A percentile compares a stretch with the other conserved stretches of the same genome.
phyloP scores from a whole-genome alignment of 2,329 filamentous ascomycete species.

The Neofusicoccum parvum region DNA sequence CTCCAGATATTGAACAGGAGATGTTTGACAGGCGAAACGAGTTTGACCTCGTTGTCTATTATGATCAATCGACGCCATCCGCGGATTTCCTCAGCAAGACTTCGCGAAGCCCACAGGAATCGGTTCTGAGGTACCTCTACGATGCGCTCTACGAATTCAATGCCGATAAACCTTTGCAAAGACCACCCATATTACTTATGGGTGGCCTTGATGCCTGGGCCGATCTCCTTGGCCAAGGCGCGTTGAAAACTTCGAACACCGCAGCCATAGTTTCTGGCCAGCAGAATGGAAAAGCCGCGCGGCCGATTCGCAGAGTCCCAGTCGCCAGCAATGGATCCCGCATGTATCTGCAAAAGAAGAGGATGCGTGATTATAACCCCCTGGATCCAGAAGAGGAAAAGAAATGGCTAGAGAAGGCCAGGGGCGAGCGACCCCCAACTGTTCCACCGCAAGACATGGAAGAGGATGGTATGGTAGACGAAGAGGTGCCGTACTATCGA shows the following conservation, averaged over 20 bases:
- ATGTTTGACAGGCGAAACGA: constrained; percentile 73
- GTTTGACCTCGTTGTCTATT: constrained; percentile 88
- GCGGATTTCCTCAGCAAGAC: constrained; percentile 57
- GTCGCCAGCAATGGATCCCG: constrained; percentile 55
- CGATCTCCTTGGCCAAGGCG: constrained; percentile 73
- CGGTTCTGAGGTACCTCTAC: constrained; percentile 70
- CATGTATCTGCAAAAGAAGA: constrained; percentile 57
- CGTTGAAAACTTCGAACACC: constrained; percentile 61
- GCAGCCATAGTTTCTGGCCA: constrained; percentile 52
- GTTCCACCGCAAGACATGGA: constrained; percentile 31
- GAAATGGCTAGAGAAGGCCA: constrained; percentile 76
- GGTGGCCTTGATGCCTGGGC: constrained; percentile 88
- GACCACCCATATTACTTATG: constrained; percentile 73
- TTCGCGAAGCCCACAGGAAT: constrained; percentile 43
- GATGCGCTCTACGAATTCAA: constrained; percentile 84
- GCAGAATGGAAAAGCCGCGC: constrained; percentile 43
- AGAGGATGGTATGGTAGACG: constrained; percentile 35
- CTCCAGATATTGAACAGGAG: constrained; percentile 71
- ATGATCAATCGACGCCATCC: constrained; percentile 71
- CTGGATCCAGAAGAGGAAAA: constrained; percentile 80
- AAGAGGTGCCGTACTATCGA: constrained; percentile 53
- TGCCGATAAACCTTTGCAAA: constrained; percentile 71
- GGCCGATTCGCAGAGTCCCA: constrained; percentile 55
- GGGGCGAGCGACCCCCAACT: constrained; percentile 62
- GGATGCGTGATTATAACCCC: constrained; percentile 65